phyloP scores from a whole-genome alignment of 192 early-diverging fungal genomes.

The Backusella mclennaniae region DNA sequence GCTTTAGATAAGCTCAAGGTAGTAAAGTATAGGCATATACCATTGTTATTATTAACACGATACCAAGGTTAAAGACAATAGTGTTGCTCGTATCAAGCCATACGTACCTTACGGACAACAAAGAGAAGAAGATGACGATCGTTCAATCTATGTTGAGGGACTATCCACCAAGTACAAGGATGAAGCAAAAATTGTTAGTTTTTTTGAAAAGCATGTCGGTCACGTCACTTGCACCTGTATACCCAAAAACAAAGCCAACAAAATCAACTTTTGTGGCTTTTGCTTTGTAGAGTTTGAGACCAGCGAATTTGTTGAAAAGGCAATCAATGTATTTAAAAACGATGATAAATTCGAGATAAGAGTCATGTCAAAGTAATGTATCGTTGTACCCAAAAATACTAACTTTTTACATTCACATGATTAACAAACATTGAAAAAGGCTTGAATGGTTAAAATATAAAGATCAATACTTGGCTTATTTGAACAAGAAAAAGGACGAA shows the following conservation, averaged over 20 bases:
- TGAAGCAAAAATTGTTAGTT: conserved; percentile 1
- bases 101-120: conserved; percentile 7
- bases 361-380: conserved; percentile 31
- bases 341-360: not conserved
- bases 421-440: not conserved
- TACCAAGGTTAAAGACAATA: not conserved
- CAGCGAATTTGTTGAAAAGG: conserved; percentile 6
- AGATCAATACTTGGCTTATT: conserved; percentile 10
- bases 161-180: conserved; percentile 12
- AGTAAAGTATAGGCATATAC: not conserved
- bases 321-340: not conserved
- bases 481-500: not conserved
- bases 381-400: too few species aligned
- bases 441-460: not conserved
- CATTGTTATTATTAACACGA: not conserved
- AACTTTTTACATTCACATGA: not conserved
- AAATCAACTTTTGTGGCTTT: not conserved
- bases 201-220: conserved; percentile 17
- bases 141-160: conserved; percentile 33
- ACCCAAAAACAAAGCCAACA: not conserved
- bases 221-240: conserved; percentile 21
- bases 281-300: conserved; percentile 36
- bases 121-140: conserved; percentile 22
- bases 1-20: conserved; percentile 4
- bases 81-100: conserved; percentile 20